These are phyloP conservation scores for Colletotrichum caudatum DNA, from an alignment of 2,329 filamentous ascomycete species.

Conservation along the genomic window DNA sequence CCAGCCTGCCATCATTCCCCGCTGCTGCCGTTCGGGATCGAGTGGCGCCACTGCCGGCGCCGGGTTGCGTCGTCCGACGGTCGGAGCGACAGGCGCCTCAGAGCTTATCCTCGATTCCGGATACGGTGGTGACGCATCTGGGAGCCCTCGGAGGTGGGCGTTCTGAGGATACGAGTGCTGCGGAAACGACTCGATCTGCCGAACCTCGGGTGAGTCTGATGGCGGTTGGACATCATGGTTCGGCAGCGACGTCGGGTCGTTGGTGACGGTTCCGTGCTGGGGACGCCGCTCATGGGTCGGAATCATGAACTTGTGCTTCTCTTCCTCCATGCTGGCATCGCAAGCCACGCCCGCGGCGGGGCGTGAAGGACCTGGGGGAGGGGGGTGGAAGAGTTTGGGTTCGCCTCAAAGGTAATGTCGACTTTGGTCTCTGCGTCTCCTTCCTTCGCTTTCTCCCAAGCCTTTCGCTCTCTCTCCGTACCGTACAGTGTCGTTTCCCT, in stretches of 20 bases:
- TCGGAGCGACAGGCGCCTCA: conserved; percentile 9
- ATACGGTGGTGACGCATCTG: conserved; percentile 26
- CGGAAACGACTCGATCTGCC: conserved; percentile 27
- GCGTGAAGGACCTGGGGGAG: not conserved
- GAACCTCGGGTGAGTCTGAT: conserved; percentile 28
- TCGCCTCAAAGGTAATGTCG: not conserved
- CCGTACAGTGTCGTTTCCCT: not conserved
- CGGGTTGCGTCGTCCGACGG: conserved; percentile 18
- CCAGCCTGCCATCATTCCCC: conserved; percentile 15
- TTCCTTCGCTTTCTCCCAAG: not conserved
- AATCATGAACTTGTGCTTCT: conserved; percentile 41
- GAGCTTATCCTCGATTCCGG: conserved; percentile 26
- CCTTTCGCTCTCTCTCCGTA: not conserved
- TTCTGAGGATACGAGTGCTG: conserved; percentile 26
- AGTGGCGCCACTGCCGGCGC: conserved; percentile 18
- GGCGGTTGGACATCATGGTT: conserved; percentile 6
- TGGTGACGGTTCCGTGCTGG: conserved; percentile 1
- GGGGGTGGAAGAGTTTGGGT: not conserved
- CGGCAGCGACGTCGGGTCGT: conserved; percentile 9
- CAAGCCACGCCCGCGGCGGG: conserved; percentile 22
- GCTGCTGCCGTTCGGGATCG: conserved; percentile 16
- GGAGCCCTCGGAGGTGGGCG: conserved; percentile 18
- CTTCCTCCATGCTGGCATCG: conserved; percentile 35
- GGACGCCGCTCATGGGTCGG: conserved; percentile 33
- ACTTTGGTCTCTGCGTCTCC: not conserved